These are phyloP conservation scores for Lunularia cruciata DNA, from an alignment of 225 moss, liverwort and hornwort genomes.

Conservation along the genomic window DNA sequence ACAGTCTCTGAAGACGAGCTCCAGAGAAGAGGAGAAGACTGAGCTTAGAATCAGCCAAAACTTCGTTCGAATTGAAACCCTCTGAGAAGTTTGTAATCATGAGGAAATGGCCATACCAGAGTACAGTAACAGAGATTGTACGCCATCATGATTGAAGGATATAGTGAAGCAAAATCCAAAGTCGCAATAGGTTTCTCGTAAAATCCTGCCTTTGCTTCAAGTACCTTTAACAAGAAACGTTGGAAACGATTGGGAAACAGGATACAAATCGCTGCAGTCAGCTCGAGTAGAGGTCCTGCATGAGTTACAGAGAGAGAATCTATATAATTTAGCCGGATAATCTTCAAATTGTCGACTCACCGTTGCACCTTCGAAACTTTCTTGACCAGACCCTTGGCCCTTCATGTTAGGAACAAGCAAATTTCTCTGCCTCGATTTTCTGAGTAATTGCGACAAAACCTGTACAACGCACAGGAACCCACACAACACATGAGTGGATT, in stretches of 20 bases:
- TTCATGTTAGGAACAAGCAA: constrained; percentile 81
- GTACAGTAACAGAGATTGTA: constrained; percentile 99
- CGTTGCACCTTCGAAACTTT: constrained; percentile 96
- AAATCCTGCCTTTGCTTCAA: constrained; percentile 94
- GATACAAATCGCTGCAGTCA: too few relatives aligned
- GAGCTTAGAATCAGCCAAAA: too few relatives aligned
- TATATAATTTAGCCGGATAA: too few relatives aligned
- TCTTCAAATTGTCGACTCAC: constrained; percentile 47
- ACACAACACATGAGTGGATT: not conserved
- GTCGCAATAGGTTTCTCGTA: constrained; percentile 99
- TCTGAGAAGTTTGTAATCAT: too few relatives aligned
- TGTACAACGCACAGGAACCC: constrained; percentile 19
- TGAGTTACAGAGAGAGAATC: too few relatives aligned
- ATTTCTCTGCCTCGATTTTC: constrained; percentile 76
- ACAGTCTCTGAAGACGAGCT: too few relatives aligned
- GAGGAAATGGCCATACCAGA: constrained; percentile 55
- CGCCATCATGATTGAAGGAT: constrained; percentile 99
- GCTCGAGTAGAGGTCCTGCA: too few relatives aligned
- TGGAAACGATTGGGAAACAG: not conserved
- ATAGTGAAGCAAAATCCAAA: constrained; percentile 96
- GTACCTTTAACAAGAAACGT: constrained; percentile 43
- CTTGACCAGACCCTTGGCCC: constrained; percentile 74
- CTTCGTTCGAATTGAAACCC: too few relatives aligned
- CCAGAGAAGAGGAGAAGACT: too few relatives aligned
- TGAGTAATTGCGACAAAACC: constrained; percentile 89